Base-by-base conservation (phyloP, 1,284 basidiomycete genomes). In the Ganoderma multipileum region DNA sequence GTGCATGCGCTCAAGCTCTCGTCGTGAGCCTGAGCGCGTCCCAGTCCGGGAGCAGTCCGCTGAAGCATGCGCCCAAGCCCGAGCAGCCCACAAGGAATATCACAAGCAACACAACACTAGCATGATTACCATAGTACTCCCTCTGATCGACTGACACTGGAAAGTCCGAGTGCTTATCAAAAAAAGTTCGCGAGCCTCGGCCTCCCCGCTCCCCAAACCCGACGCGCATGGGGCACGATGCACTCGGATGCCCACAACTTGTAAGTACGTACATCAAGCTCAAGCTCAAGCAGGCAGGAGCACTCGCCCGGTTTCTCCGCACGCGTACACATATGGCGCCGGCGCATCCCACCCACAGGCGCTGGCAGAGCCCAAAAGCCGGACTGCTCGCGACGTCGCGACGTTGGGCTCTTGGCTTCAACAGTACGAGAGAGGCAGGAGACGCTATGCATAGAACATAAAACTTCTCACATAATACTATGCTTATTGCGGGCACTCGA, bases 221-320 rank as follows among this genome's bases (percentile, higher is more conserved):
- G 47, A 52, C 23, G 12, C 2, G 23, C 47, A 28, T 52, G 47
- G 47, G 47, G 52, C 52, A 55, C 18, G 9, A 9, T 26, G 50
- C 23, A 52, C 33, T 33, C 33, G 33, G 33, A 33, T 33, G 33
- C 33, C 33, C 33, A 33, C 8, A 33, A 33, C n/a, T 47, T 4
- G 38, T 14, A 39, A 9, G 12, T 39, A 14, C 47, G 20, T 18
- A 23, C 52, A 57, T 57, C 55, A 58, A 58, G 55, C 55, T 58
- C 55, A 58, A 58, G 36, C 55, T 58, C 55, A 58, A 58, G 55
- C 55, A 58, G 55, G 55, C 55, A 38, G 55, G 55, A 58, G 58
- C 58, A n/a, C 38, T 38, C 58, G 38, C 38, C 58, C 39, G 58
- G 14, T 41, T 38, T 60, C 39, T 60, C 58, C 58, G 58, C 11